Conservation (phyloP, 192 early-diverging fungal genomes). For the Backusella psychrophila region DNA sequence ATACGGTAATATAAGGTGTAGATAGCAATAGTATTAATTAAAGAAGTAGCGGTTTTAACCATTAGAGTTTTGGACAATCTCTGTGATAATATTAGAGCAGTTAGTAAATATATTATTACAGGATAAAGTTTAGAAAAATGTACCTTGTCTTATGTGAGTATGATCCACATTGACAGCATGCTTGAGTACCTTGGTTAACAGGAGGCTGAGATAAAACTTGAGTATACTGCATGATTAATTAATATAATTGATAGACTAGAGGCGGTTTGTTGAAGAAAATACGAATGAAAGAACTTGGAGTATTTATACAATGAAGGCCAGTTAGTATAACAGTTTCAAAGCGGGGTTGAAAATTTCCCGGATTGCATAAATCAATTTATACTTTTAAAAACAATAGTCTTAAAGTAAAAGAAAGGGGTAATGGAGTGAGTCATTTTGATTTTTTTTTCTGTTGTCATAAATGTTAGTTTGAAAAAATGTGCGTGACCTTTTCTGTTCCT, state of each 20-base stretch:
- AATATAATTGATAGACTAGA: neutral
- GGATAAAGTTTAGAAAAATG: neutral
- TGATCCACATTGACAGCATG: constrained; percentile 9
- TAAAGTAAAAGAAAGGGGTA: neutral
- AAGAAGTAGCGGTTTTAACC: neutral
- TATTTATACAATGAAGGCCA: neutral
- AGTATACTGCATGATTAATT: neutral
- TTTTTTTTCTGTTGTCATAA: neutral
- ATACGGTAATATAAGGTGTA: neutral
- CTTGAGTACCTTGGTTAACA: neutral
- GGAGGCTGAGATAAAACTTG: neutral
- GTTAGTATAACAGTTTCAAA: neutral
- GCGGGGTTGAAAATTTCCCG: neutral
- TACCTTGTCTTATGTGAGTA: constrained; percentile 7
- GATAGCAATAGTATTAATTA: neutral
- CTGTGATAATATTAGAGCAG: neutral
- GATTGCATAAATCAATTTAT: neutral
- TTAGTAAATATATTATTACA: neutral
- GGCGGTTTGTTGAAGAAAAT: neutral
- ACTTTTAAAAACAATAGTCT: neutral
- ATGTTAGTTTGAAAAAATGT: neutral
- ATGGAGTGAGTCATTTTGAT: neutral
- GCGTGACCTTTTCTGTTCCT: neutral
- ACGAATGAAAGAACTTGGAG: neutral
- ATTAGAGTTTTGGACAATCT: constrained; percentile 1